Conservation (phyloP, 768 basidiomycete species). For the Boletus sp. region DNA sequence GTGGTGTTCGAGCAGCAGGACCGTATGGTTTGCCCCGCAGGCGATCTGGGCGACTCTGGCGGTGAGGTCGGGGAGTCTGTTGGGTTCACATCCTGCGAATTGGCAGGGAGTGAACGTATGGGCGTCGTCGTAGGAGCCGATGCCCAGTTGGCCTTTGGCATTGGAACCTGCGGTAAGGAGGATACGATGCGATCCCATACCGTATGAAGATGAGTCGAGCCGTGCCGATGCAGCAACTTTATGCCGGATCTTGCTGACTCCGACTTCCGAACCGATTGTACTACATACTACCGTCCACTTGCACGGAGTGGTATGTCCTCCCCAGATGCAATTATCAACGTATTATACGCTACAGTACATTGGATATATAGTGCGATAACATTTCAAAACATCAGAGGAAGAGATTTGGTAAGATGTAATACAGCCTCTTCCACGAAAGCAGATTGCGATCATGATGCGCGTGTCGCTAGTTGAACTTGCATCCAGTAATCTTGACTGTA, state of each 20-base stretch:
- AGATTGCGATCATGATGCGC: neutral
- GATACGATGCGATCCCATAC: neutral
- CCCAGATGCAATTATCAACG: neutral
- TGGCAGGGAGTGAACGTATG: slow-evolving; percentile 38
- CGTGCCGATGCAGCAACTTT: neutral
- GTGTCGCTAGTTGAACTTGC: slow-evolving; percentile 41
- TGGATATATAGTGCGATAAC: slow-evolving; percentile 13
- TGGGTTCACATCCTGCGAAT: slow-evolving; percentile 27
- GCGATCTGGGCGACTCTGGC: slow-evolving; percentile 49
- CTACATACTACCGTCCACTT: too few relatives aligned
- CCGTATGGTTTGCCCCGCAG: slow-evolving; percentile 78
- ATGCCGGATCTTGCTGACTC: neutral
- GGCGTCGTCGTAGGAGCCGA: slow-evolving; percentile 38
- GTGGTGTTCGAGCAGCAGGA: slow-evolving; percentile 53
- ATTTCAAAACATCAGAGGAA: slow-evolving; percentile 2
- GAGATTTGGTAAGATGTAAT: slow-evolving; percentile 18
- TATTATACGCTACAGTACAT: slow-evolving; percentile 17
- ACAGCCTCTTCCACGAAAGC: neutral
- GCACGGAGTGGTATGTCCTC: too few relatives aligned
- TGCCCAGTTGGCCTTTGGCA: slow-evolving; percentile 47
- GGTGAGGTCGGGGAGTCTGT: slow-evolving; percentile 25
- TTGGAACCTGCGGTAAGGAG: slow-evolving; percentile 50
- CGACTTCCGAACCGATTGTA: neutral
- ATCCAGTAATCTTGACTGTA: slow-evolving; percentile 58
- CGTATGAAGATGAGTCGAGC: neutral